phyloP scores from a whole-genome alignment of 1,284 basidiomycete species.

The Ganoderma sinense region DNA sequence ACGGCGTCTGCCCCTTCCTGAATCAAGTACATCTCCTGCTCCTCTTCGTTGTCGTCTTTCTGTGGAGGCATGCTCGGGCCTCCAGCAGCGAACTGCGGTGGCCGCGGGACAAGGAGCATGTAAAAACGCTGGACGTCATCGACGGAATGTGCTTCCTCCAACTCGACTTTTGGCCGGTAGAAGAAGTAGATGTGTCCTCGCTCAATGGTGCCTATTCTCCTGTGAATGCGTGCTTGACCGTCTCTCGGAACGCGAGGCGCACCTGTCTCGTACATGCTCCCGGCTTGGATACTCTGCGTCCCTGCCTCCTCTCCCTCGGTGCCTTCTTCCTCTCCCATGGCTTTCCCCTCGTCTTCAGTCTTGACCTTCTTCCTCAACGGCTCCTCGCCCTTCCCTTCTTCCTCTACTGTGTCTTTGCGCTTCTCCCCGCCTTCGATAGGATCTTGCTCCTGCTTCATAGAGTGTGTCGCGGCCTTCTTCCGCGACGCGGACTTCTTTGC shows the following conservation, averaged over 20 bases:
- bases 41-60: slow-evolving; percentile 34
- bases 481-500: slow-evolving; percentile 24
- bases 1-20: slow-evolving; percentile 54
- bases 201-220: slow-evolving; percentile 54
- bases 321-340: neutral
- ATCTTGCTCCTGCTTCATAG: slow-evolving; percentile 8
- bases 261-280: slow-evolving; percentile 36
- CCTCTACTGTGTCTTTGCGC: slow-evolving; percentile 21
- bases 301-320: slow-evolving; percentile 9
- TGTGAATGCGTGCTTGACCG: neutral
- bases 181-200: slow-evolving; percentile 74
- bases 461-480: slow-evolving; percentile 12
- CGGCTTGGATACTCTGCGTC: slow-evolving; percentile 20
- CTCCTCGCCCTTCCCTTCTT: slow-evolving; percentile 21
- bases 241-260: slow-evolving; percentile 5
- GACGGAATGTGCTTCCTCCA: slow-evolving; percentile 59
- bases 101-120: slow-evolving; percentile 66
- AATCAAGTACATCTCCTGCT: slow-evolving; percentile 51
- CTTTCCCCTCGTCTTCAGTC: slow-evolving; percentile 7
- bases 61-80: slow-evolving; percentile 23
- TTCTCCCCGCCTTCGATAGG: slow-evolving; percentile 22
- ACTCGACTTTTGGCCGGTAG: slow-evolving; percentile 69
- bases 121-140: slow-evolving; percentile 70
- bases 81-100: slow-evolving; percentile 48
- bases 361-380: slow-evolving; percentile 36